phyloP scores from a whole-genome alignment of 176 grass and related monocot species.

The Musa acuminata region DNA sequence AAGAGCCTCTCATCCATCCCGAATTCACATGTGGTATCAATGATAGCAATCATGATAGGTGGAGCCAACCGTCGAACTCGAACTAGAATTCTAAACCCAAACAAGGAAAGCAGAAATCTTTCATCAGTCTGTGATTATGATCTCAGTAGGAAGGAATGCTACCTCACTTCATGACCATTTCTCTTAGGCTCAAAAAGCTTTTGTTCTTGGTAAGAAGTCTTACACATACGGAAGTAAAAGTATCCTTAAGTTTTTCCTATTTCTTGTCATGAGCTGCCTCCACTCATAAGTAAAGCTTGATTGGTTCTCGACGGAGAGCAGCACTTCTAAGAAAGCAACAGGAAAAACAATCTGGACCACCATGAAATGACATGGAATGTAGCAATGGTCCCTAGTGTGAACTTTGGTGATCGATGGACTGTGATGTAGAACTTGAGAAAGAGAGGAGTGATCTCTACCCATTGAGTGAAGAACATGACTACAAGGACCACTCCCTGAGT shows the following conservation, averaged over 20 bases:
- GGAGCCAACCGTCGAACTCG: too few species aligned
- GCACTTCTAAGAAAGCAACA: not conserved
- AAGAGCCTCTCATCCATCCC: not conserved
- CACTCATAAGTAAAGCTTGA: not conserved
- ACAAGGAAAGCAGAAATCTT: too few species aligned
- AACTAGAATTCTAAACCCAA: too few species aligned
- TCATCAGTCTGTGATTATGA: too few species aligned
- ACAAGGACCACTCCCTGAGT: too few species aligned
- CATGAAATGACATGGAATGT: not conserved
- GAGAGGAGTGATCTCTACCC: not conserved
- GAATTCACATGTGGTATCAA: not conserved
- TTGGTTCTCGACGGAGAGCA: not conserved
- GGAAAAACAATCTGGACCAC: not conserved
- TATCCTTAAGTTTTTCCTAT: not conserved
- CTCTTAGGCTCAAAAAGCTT: too few species aligned
- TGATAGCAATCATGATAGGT: too few species aligned
- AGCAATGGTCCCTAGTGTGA: not conserved
- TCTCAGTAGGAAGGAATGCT: too few species aligned
- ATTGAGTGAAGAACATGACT: not conserved
- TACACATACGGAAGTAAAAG: not conserved
- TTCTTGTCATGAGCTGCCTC: not conserved
- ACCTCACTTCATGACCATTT: too few species aligned
- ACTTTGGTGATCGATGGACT: not conserved
- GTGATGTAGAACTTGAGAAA: not conserved
- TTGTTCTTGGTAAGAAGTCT: too few species aligned